A percentile compares a stretch with the other conserved stretches of the same genome.
phyloP scores from a whole-genome alignment of 148 eudicot species.

The Salicornia ramosissima region DNA sequence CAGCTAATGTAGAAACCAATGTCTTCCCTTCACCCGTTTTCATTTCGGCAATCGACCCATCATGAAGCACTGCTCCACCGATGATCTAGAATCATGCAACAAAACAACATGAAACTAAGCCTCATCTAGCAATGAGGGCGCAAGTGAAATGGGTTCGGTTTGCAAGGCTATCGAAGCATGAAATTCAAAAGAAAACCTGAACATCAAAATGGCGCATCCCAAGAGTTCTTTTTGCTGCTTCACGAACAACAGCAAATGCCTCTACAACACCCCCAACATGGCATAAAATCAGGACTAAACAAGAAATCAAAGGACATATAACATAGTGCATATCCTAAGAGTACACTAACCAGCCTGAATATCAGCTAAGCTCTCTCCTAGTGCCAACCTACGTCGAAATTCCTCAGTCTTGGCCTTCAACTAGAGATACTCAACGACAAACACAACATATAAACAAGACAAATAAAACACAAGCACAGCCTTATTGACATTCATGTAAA shows the following conservation, averaged over 20 bases:
- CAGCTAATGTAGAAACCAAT: conserved; percentile 93
- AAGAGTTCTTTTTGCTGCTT: conserved; percentile 92
- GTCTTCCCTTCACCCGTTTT: conserved; percentile 99
- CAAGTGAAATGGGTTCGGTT: background rate
- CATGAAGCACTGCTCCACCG: conserved; percentile 98
- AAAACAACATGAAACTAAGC: background rate
- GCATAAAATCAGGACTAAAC: background rate
- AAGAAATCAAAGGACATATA: conserved; percentile 4
- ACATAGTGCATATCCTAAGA: conserved; percentile 8
- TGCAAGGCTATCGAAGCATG: background rate
- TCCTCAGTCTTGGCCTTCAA: conserved; percentile 74
- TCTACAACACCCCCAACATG: conserved; percentile 39
- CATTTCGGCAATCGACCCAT: conserved; percentile 98
- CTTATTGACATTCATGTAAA: background rate
- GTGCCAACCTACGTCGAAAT: conserved; percentile 62
- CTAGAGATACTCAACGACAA: conserved; percentile 34
- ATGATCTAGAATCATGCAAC: conserved; percentile 52
- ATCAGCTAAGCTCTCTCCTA: conserved; percentile 80
- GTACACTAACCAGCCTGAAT: conserved; percentile 75
- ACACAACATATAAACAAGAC: conserved; percentile 8
- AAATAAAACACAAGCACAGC: background rate
- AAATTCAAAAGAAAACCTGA: conserved; percentile 44
- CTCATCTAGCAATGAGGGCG: background rate
- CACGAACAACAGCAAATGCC: conserved; percentile 98
- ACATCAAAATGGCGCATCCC: conserved; percentile 99